A percentile compares a stretch with the other conserved stretches of the same genome.
Evolutionary conservation across 495 filamentous ascomycete species (phyloP).

Genomic region (Talaromyces borbonicus): DNA sequence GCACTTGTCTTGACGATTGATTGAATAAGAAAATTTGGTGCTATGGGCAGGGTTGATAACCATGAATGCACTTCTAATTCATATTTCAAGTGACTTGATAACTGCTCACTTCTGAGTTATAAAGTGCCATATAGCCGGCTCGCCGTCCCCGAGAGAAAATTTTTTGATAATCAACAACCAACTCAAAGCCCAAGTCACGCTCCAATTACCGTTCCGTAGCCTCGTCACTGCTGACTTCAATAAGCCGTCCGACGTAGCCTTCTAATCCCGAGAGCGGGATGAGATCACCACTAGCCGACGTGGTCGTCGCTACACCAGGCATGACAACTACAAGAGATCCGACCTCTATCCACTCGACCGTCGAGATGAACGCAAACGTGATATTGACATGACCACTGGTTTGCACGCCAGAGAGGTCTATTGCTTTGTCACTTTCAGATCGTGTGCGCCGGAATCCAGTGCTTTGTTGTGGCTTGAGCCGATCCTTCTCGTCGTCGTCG

Average conservation of each 20-base stretch:
- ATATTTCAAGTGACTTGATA: too few species aligned
- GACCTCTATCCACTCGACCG: constrained; percentile 76
- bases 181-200: too few species aligned
- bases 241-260: constrained; percentile 39
- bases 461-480: constrained; percentile 7
- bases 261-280: constrained; percentile 31
- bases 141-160: too few species aligned
- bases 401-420: constrained; percentile 7
- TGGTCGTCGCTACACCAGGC: constrained; percentile 42
- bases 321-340: constrained; percentile 72
- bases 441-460: constrained; percentile 1
- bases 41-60: too few species aligned
- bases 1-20: too few species aligned
- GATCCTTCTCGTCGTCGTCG: constrained; percentile 39
- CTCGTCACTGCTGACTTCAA: constrained; percentile 25
- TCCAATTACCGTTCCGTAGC: constrained; percentile 9
- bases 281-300: constrained; percentile 21
- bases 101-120: too few species aligned
- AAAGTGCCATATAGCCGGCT: too few species aligned
- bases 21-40: too few species aligned
- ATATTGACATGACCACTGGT: constrained; percentile 46
- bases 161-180: too few species aligned
- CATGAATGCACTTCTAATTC: too few species aligned
- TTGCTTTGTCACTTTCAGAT: constrained; percentile 4
- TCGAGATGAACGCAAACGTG: constrained; percentile 63